These are phyloP conservation scores for Grosmannia clavigera DNA, from an alignment of 2,329 filamentous ascomycete genomes.

Conservation along the genomic window DNA sequence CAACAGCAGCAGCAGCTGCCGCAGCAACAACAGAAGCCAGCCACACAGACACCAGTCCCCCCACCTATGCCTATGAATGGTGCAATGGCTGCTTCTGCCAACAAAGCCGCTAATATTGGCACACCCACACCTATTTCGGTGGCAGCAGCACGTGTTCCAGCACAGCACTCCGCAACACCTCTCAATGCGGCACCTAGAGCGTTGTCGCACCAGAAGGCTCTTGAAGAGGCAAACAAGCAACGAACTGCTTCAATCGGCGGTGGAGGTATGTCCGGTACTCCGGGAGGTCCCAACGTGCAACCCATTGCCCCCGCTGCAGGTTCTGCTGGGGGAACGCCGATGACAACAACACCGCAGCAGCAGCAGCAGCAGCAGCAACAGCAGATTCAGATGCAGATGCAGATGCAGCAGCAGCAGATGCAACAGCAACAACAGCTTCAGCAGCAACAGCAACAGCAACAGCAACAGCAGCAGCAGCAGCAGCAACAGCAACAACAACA, in stretches of 20 bases:
- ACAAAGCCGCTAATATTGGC: slow-evolving; percentile 17
- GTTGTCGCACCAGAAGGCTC: slow-evolving; percentile 36
- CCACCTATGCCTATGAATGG: slow-evolving; percentile 34
- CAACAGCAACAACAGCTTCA: slow-evolving; percentile 33
- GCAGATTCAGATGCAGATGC: slow-evolving; percentile 26
- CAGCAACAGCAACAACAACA: slow-evolving; percentile 14
- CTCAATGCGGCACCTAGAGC: slow-evolving; percentile 27
- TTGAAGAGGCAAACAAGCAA: slow-evolving; percentile 33
- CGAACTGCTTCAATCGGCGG: slow-evolving; percentile 14
- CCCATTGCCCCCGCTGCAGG: slow-evolving; percentile 4
- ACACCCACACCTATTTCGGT: slow-evolving; percentile 21
- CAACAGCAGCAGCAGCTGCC: slow-evolving; percentile 14
- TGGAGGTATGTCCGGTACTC: slow-evolving; percentile 7
- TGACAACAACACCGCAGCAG: slow-evolving; percentile 2
- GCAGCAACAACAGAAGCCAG: slow-evolving; percentile 15
- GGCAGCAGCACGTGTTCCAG: slow-evolving; percentile 1
- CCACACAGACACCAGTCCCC: slow-evolving; percentile 13
- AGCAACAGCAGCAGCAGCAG: slow-evolving; percentile 2
- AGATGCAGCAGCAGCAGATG: slow-evolving; percentile 67
- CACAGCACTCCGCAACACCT: slow-evolving; percentile 32
- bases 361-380: slow-evolving; percentile 8
- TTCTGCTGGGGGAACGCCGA: neutral
- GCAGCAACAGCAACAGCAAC: slow-evolving; percentile 13
- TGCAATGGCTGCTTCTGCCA: slow-evolving; percentile 25
- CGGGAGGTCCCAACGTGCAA: neutral